Evolutionary conservation across 495 filamentous ascomycete species (phyloP), one percentile per base, ranked within the genome.

Genomic region (Pseudomonodictys pantanalensis): DNA sequence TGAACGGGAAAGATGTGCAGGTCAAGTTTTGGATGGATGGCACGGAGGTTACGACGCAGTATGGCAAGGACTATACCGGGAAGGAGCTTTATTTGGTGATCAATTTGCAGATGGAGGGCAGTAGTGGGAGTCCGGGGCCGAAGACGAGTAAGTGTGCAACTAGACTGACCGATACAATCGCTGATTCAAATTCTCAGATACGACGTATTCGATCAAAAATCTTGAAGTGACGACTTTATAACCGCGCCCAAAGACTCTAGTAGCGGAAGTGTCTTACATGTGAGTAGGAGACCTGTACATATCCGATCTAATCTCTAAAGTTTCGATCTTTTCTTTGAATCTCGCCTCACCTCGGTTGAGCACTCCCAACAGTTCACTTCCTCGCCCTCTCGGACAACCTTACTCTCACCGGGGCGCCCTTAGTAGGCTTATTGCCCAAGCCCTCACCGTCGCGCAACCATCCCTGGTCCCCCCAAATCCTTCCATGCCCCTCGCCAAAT

Each of bases 1-100:
- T 70, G 52, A 80, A 83, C 64, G 79, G 81, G 35, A 69, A 70
- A 50, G 79, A 84, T 67, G 73, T 82, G 23, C 71, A 71, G 18
- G 72, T 78, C 0, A 79, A 73, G 41, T 85, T 81, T 54, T 83
- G 75, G 56, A 74, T 84, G 69, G 79, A 83, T 65, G 81, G 73
- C 4, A 57, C 60, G 7, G 58, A 78, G 18, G 64, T 81, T 8
- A 73, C 78, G 11, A 81, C 76, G 8, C 81, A 84, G 64, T 73
- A 76, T 55, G 82, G 80, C 8, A 72, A 69, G 15, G 75, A 70
- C 5, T 82, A 76, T 44, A 50, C 43, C 0, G 56, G 50, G 15
- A 59, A 65, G 38, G 41, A 48, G 15, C 29, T 65, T 10, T 65
- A 60, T 58, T 29, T 65, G 61, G 53, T 64, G 1, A 58, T 64